Evolutionary conservation across 1,139 yeast species (phyloP).

Genomic region (Pneumocystis wakefieldiae): DNA sequence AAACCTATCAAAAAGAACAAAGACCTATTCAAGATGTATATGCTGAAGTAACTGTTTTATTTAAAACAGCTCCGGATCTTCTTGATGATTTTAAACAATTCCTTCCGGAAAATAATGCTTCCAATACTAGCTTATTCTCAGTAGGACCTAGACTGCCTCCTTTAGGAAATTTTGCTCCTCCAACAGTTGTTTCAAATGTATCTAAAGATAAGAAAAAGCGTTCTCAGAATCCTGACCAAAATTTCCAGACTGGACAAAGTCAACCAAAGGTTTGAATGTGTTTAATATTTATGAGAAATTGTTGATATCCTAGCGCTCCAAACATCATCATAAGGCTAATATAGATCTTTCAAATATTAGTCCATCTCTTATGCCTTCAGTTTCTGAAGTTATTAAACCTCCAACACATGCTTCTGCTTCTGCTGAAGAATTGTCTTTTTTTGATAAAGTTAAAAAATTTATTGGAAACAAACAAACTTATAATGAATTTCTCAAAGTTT

Average conservation of each 20-base stretch:
- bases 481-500: slow-evolving; percentile 74
- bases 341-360: slow-evolving; percentile 20
- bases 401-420: slow-evolving; percentile 23
- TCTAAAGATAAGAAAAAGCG: slow-evolving; percentile 10
- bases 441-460: slow-evolving; percentile 81
- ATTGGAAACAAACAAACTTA: slow-evolving; percentile 82
- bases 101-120: slow-evolving; percentile 52
- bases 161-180: slow-evolving; percentile 88
- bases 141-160: slow-evolving; percentile 47
- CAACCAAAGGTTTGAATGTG: slow-evolving; percentile 14
- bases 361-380: slow-evolving; percentile 69
- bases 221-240: slow-evolving; percentile 1
- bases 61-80: slow-evolving; percentile 86
- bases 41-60: slow-evolving; percentile 75
- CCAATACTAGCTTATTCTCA: slow-evolving; percentile 15
- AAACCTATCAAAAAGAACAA: slow-evolving; percentile 91
- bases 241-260: neutral
- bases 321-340: neutral
- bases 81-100: slow-evolving; percentile 89
- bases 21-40: slow-evolving; percentile 91
- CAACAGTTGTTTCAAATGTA: slow-evolving; percentile 21
- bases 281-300: slow-evolving; percentile 5
- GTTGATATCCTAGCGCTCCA: neutral
- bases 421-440: slow-evolving; percentile 68
- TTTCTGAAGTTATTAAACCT: slow-evolving; percentile 75